Evolutionary conservation across 305 asterid species (phyloP), one percentile per base, ranked within the genome.

Genomic region (Solanum hybrid): DNA sequence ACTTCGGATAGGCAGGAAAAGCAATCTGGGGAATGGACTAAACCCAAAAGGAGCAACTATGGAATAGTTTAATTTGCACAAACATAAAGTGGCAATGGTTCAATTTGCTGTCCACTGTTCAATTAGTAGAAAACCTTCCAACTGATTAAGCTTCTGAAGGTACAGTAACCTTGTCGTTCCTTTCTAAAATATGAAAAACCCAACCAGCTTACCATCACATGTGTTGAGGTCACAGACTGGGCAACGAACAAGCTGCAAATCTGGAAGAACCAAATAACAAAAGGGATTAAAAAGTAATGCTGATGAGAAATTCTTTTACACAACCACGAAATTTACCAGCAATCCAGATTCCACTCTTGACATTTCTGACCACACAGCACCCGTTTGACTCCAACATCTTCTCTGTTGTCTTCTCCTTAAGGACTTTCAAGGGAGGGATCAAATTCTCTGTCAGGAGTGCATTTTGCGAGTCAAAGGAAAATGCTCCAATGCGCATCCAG

Each of bases 171-270:
- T 84, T 51, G 72, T 29, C 19, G 38, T 56, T 32, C 76, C 75
- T 84, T 84, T 31, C 32, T 56, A 56, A 51, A 85, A 31, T 56
- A 60, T 85, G 40, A 29, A 22, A 37, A 56, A 37, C 27, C 27
- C 27, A 56, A 45, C 24, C 76, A 82, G 73, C 96, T 93, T 91
- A 97, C 99, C 99, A 88, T 97, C 99, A 88, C 99, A 97, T 14
- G 98, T 90, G 85, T 95, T 95, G 88, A 96, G 95, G 92, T 97
- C 98, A 71, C 99, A 97, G 85, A 96, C 98, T 36, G 99, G 99
- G 91, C 99, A 97, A 26, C 98, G 95, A 56, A 95, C 99, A 87
- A 97, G 99, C 95, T 97, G 99, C 92, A 97, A 91, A 94, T 97
- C 99, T 97, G 93, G 90, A 91, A 73, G 87, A 90, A 85, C 79